Percentiles rank a stretch among this genome's conserved stretches.
Evolutionary conservation across 768 basidiomycete species (phyloP).

Genomic region (Suillus bovinus): DNA sequence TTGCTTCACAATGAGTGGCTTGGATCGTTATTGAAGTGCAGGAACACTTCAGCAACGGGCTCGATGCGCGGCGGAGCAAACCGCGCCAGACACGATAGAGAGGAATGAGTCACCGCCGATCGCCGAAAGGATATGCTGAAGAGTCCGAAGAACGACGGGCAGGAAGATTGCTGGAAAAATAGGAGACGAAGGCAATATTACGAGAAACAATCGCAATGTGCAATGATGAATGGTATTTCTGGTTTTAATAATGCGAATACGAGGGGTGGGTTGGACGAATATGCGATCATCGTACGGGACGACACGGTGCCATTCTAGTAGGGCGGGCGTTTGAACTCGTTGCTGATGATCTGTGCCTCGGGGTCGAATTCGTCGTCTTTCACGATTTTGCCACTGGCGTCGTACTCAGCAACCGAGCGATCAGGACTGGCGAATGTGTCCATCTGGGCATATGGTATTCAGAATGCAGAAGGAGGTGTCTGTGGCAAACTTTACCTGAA

Average conservation of each 20-base stretch:
- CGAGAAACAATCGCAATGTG: not conserved
- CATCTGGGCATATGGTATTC: slow-evolving; percentile 49
- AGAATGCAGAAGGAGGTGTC: not conserved
- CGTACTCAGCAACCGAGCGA: slow-evolving; percentile 50
- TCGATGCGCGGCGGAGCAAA: not conserved
- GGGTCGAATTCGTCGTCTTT: slow-evolving; percentile 51
- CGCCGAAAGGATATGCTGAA: not conserved
- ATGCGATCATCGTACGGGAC: not conserved
- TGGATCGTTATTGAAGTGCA: not conserved
- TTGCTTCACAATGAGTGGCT: not conserved
- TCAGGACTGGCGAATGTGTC: slow-evolving; percentile 58
- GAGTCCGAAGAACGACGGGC: not conserved
- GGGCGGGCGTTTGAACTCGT: slow-evolving; percentile 64
- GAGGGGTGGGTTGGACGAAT: not conserved
- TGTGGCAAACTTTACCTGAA: slow-evolving; percentile 45
- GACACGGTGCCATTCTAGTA: slow-evolving; percentile 26
- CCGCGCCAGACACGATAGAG: not conserved
- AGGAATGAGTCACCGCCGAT: not conserved
- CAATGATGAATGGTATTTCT: not conserved
- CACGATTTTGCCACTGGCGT: slow-evolving; percentile 53
- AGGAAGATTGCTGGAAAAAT: not conserved
- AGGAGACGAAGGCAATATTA: not conserved
- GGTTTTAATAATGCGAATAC: not conserved
- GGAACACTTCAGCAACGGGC: not conserved
- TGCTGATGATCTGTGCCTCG: slow-evolving; percentile 57